phyloP scores from a whole-genome alignment of 129 eudicot species.

The Kitagawia praeruptora region DNA sequence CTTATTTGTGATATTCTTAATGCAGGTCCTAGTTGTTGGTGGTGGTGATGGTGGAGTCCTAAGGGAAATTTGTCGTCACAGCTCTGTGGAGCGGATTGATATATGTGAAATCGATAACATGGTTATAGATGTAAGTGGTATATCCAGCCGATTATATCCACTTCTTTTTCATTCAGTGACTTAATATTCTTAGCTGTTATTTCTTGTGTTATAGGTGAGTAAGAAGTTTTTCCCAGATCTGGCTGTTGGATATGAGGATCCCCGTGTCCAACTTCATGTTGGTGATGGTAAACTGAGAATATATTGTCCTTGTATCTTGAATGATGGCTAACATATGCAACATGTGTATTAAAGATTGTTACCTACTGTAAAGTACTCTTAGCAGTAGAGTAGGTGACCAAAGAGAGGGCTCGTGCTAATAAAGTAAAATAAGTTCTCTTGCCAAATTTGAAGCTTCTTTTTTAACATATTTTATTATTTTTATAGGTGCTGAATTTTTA shows the following conservation, averaged over 20 bases:
- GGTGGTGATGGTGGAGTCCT: slow-evolving; percentile 99
- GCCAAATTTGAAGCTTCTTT: not conserved
- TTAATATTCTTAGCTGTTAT: slow-evolving; percentile 8
- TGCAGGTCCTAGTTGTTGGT: slow-evolving; percentile 91
- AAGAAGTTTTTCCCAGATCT: slow-evolving; percentile 77
- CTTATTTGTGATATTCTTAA: not conserved
- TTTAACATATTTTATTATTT: slow-evolving; percentile 2
- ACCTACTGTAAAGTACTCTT: not conserved
- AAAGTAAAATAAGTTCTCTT: not conserved
- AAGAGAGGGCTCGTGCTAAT: not conserved
- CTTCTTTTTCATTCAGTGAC: not conserved
- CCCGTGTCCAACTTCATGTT: slow-evolving; percentile 85
- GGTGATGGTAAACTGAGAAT: slow-evolving; percentile 60
- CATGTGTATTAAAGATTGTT: not conserved
- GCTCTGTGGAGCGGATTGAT: slow-evolving; percentile 72
- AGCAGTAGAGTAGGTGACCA: not conserved
- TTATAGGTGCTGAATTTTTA: slow-evolving; percentile 65
- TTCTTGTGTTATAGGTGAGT: slow-evolving; percentile 48
- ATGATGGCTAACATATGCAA: not conserved
- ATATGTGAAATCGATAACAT: slow-evolving; percentile 94
- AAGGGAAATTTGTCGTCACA: slow-evolving; percentile 85
- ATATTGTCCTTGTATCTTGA: not conserved
- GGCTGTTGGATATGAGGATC: slow-evolving; percentile 86
- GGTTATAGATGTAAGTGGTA: slow-evolving; percentile 89
- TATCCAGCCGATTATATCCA: not conserved